Evolutionary conservation across 2,329 filamentous ascomycete genomes (phyloP).

Genomic region (Kalaharituber pfeilii): DNA sequence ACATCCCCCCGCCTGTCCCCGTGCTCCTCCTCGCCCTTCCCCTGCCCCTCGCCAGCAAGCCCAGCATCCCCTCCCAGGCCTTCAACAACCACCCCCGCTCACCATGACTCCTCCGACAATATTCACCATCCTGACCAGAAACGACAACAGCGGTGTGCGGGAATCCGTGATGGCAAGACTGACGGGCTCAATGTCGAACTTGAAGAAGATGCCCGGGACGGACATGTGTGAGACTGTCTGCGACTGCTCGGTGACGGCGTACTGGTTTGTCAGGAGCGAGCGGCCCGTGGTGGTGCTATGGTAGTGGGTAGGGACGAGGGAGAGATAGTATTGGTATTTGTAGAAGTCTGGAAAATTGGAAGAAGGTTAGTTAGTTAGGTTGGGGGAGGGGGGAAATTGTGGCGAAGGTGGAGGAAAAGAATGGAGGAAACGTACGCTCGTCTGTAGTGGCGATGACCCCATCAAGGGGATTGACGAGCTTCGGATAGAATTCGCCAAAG

Average conservation of each 20-base stretch:
- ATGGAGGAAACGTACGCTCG: constrained; percentile 10
- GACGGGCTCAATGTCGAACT: constrained; percentile 97
- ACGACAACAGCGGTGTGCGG: constrained; percentile 53
- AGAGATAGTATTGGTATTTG: constrained; percentile 97
- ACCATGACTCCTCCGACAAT: constrained; percentile 81
- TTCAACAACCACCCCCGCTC: constrained; percentile 83
- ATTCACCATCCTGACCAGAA: constrained; percentile 74
- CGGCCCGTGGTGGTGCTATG: constrained; percentile 40
- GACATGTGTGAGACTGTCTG: constrained; percentile 48
- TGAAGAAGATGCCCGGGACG: constrained; percentile 88
- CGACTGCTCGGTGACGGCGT: constrained; percentile 84
- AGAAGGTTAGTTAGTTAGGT: neutral
- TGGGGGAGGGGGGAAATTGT: neutral
- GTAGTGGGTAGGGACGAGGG: constrained; percentile 86
- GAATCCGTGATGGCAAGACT: constrained; percentile 70
- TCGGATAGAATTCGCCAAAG: constrained; percentile 92
- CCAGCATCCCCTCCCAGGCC: constrained; percentile 29
- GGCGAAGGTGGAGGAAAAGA: neutral
- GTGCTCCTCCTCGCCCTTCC: neutral
- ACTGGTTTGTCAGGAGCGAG: constrained; percentile 85
- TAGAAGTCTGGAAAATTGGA: constrained; percentile 62
- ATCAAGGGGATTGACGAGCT: constrained; percentile 83
- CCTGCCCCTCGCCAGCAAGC: neutral
- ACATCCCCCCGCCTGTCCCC: neutral
- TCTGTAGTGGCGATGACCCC: constrained; percentile 59